Evolutionary conservation across 768 basidiomycete genomes (phyloP), one percentile per base, ranked within the genome.

Genomic region (Amanita thiersii): DNA sequence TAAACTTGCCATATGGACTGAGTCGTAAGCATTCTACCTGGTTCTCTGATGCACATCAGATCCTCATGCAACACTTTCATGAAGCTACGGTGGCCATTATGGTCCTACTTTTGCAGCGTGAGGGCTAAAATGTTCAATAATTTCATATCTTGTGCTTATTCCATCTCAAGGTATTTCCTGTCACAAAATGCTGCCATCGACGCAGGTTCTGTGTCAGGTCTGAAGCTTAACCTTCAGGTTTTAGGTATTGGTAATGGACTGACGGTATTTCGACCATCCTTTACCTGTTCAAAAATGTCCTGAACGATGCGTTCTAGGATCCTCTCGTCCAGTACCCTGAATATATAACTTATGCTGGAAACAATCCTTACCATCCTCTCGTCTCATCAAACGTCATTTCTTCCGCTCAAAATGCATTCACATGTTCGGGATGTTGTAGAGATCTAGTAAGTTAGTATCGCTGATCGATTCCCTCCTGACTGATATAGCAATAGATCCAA

Each of bases 61-160:
- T n/a, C n/a, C n/a, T n/a, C n/a, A n/a, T n/a, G n/a, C 23, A 14
- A 14, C 28, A 17, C 24, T 35, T 26, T 25, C 9, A 18, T 32
- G 4, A 45, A 80, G 79, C 26, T 83, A 81, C 48, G 81, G 81
- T 30, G 80, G 81, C 1, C 81, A 83, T 49, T 83, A 80, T 52
- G 81, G 75, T 1, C 81, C 81, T 0, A 67, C 70, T 25, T 83
- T 84, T 46, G 79, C 81, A 40, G 68, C 75, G 50, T 70, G 45
- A 49, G 64, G 1, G 4, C 15, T 19, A 39, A 17, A 9, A 15
- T n/a, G 2, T 32, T 5, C n/a, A 8, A 4, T 12, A 8, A 7
- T 12, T 2, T 39, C 18, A 19, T 18, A 17, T 18, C 19, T 12
- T n/a, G n/a, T n/a, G n/a, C n/a, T n/a, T n/a, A n/a, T n/a, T 26